phyloP scores from a whole-genome alignment of 2,329 filamentous ascomycete genomes.

The Nigrograna mackinnonii region DNA sequence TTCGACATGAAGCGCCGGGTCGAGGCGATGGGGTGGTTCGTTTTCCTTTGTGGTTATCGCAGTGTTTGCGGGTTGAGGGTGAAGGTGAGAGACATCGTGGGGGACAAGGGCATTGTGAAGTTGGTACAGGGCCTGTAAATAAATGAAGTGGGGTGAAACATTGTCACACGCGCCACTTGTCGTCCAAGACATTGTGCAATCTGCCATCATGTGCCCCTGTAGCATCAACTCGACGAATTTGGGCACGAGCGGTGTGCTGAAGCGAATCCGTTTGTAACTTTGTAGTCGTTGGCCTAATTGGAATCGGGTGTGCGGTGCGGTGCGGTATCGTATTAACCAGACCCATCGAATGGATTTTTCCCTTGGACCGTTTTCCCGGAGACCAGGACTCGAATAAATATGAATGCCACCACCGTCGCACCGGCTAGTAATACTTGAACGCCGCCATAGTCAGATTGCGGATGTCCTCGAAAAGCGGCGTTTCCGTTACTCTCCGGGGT shows the following conservation, averaged over 20 bases:
- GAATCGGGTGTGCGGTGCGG: no score
- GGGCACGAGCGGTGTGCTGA: not conserved
- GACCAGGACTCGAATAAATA: no score
- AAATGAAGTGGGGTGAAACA: not conserved
- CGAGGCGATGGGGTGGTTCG: not conserved
- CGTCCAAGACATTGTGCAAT: not conserved
- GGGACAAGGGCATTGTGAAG: not conserved
- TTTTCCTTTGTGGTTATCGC: not conserved
- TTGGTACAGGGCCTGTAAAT: not conserved
- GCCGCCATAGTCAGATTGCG: not conserved
- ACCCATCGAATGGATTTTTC: not conserved
- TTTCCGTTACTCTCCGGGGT: not conserved
- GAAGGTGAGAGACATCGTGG: not conserved
- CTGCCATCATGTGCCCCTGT: not conserved
- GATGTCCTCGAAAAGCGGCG: not conserved
- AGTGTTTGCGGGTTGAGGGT: not conserved
- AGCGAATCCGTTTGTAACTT: not conserved
- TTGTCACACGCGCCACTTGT: not conserved
- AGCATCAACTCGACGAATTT: not conserved
- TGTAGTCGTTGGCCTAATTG: not conserved
- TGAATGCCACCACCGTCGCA: not conserved
- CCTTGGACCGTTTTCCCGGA: not conserved
- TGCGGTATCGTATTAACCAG: no score
- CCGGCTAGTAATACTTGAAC: not conserved
- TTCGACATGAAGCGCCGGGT: not conserved